These are phyloP conservation scores for Dichomitus squalens DNA, from an alignment of 1,284 basidiomycete species.

Conservation along the genomic window DNA sequence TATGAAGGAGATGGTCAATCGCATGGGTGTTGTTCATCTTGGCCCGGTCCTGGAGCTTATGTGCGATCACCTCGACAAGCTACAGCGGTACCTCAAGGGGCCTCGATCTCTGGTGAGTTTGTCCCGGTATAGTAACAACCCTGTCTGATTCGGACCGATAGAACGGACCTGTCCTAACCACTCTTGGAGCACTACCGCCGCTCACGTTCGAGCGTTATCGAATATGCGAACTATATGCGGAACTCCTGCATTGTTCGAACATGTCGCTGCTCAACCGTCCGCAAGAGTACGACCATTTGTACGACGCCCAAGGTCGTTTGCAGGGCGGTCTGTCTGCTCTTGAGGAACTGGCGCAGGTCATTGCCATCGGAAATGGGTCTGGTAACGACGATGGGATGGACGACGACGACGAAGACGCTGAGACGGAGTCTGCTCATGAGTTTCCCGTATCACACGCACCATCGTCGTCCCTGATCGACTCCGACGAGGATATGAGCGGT, in stretches of 20 bases:
- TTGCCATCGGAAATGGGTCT: constrained; percentile 60
- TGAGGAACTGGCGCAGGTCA: constrained; percentile 82
- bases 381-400: constrained; percentile 60
- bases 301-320: constrained; percentile 72
- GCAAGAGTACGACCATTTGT: constrained; percentile 68
- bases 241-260: constrained; percentile 96
- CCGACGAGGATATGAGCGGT: constrained; percentile 74
- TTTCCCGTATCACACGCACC: constrained; percentile 69
- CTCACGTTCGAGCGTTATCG: constrained; percentile 95
- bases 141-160: constrained; percentile 30
- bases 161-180: constrained; percentile 71
- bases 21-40: constrained; percentile 94
- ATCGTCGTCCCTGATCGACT: constrained; percentile 60
- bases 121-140: constrained; percentile 8
- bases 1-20: constrained; percentile 85
- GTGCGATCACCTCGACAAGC: constrained; percentile 68
- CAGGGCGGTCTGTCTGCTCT: constrained; percentile 81
- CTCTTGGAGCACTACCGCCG: constrained; percentile 72
- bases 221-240: constrained; percentile 97
- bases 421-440: constrained; percentile 69
- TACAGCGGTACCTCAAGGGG: constrained; percentile 72
- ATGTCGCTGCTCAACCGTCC: constrained; percentile 94
- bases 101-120: constrained; percentile 76
- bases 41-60: constrained; percentile 84
- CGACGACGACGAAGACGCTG: constrained; percentile 62